These are phyloP conservation scores for Diaporthe velutina DNA, from an alignment of 2,329 filamentous ascomycete genomes.

Conservation along the genomic window DNA sequence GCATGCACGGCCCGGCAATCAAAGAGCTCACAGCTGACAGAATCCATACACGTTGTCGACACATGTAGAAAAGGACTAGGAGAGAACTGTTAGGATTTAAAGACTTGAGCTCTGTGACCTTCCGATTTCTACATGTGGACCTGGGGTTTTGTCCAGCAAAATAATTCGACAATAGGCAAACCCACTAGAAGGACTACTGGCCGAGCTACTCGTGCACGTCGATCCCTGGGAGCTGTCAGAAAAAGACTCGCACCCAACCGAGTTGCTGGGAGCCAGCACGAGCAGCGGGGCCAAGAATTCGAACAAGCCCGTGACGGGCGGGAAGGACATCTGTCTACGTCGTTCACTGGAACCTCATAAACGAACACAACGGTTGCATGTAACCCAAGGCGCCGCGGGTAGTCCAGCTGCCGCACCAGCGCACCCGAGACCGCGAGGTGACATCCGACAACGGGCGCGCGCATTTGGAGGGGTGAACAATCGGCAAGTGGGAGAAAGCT, in stretches of 20 bases:
- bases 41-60: too few species aligned
- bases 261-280: not conserved
- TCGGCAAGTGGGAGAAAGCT: constrained; percentile 14
- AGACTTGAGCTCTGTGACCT: not conserved
- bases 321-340: not conserved
- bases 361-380: not conserved
- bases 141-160: not conserved
- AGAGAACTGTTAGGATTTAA: not conserved
- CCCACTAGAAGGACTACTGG: too few species aligned
- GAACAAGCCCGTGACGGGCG: not conserved
- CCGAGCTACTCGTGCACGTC: not conserved
- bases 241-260: not conserved
- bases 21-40: not conserved
- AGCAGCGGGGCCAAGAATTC: not conserved
- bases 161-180: not conserved
- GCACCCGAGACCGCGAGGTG: not conserved
- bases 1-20: not conserved
- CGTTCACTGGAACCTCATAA: not conserved
- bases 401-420: not conserved
- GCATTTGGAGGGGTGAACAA: not conserved
- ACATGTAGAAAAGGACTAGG: not conserved
- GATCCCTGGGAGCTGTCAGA: not conserved
- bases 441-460: not conserved
- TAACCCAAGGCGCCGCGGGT: not conserved
- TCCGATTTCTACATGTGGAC: not conserved